Evolutionary conservation across 2,329 filamentous ascomycete species (phyloP).

Genomic region (Botrytis elliptica): DNA sequence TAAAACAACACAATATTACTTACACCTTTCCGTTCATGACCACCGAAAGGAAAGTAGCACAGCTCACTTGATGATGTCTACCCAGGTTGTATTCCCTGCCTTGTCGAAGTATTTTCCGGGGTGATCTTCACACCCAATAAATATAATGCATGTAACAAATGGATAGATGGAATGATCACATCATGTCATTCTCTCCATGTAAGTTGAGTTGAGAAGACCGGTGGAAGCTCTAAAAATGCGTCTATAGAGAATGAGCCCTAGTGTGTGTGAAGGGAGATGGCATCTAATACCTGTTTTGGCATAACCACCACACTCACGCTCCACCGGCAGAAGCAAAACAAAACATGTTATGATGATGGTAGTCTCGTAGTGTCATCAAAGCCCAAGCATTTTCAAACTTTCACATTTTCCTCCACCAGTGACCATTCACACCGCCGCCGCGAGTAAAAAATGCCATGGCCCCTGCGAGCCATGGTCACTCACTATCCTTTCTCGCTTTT

Average conservation of each 20-base stretch:
- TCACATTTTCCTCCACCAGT: background rate
- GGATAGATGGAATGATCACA: background rate
- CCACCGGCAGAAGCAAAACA: background rate
- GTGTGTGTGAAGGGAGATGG: background rate
- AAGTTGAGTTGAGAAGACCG: background rate
- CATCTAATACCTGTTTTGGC: conserved; percentile 1
- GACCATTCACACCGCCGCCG: conserved; percentile 19
- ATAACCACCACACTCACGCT: background rate
- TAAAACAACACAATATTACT: background rate
- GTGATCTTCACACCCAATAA: conserved; percentile 8
- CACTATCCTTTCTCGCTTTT: background rate
- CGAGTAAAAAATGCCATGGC: background rate
- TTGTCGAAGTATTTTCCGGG: conserved; percentile 10
- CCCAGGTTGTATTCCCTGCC: background rate
- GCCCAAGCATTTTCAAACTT: background rate
- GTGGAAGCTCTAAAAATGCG: background rate
- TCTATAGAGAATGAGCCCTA: background rate
- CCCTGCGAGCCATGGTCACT: conserved; percentile 16
- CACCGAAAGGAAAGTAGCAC: background rate
- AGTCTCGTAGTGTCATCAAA: conserved; percentile 9
- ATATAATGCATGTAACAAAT: background rate
- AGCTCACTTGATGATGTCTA: background rate
- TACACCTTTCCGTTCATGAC: conserved; percentile 3
- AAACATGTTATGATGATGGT: background rate
- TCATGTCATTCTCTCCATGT: background rate